Base-by-base conservation (phyloP, 768 basidiomycete species). In the Mycena floridula region DNA sequence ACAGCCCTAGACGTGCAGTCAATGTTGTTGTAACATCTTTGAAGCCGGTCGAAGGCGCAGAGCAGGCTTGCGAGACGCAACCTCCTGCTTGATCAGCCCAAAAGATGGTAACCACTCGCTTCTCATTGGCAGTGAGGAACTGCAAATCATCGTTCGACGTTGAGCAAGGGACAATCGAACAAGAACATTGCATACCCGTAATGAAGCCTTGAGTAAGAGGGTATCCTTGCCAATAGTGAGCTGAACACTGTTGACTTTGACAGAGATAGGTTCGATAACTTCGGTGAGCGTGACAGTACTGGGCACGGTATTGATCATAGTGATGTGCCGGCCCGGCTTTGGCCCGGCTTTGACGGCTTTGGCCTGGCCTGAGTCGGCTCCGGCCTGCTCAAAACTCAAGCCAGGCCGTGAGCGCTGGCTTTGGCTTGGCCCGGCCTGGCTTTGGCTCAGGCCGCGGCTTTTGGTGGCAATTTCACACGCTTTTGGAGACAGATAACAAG, bases 221-320 rank as follows among this genome's bases (percentile, higher is more conserved):
- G 58, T 51, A n/a, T 56, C 56, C 25, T 59, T 57, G 37, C 69
- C 67, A 44, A 69, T 59, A 6, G 65, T 58, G 25, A 73, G 54
- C 42, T 66, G 62, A 23, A 65, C 65, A 39, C 57, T 56, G 32
- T 60, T 59, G 27, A 70, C 67, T 50, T 75, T 73, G 43, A 59
- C 63, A 26, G 65, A 67, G 12, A 74, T 52, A 7, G 72, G 59
- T 16, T 63, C 60, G 37, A 76, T 68, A 46, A 70, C 63, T 9
- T 71, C 66, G 23, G 71, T 72, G n/a, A 77, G 54, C 1, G 57
- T 60, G 15, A 77, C 72, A 39, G 57, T 61, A n/a, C 54, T 59
- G 1, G 74, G 70, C n/a, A 77, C 73, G 20, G 65, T 66, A 50
- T 77, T 63, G 25, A 77, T 45, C 75, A 77, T 75, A n/a, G n/a